Conservation (phyloP, 805 yeast species). For the Yarrowia sp. region DNA sequence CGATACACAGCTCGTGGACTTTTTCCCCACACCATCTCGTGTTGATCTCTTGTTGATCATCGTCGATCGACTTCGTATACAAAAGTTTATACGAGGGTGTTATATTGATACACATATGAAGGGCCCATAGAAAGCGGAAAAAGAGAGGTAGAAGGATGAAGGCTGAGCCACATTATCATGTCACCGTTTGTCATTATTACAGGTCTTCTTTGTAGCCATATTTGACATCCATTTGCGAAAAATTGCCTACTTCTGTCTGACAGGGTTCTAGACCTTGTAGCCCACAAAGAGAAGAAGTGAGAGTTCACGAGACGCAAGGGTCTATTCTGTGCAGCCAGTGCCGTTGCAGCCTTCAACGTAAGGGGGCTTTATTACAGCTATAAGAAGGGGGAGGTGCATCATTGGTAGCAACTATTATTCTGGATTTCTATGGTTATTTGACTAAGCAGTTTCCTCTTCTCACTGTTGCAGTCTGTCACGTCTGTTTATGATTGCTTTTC, state of each 20-base stretch:
- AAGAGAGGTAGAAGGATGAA: too few relatives aligned
- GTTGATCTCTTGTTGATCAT: slow-evolving; percentile 14
- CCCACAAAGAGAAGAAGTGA: background rate
- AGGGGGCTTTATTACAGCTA: slow-evolving; percentile 1
- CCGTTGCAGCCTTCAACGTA: slow-evolving; percentile 10
- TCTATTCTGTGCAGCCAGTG: slow-evolving; percentile 19
- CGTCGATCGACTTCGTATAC: slow-evolving; percentile 22
- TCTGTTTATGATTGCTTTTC: background rate
- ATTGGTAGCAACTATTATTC: too few relatives aligned
- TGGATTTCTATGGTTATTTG: too few relatives aligned
- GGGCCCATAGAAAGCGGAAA: background rate
- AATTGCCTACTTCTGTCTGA: background rate
- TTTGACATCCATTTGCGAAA: too few relatives aligned
- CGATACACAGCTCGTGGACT: background rate
- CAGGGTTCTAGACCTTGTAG: background rate
- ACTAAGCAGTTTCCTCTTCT: too few relatives aligned
- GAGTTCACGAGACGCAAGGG: slow-evolving; percentile 19
- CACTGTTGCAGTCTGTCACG: too few relatives aligned
- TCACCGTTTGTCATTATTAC: too few relatives aligned
- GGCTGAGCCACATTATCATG: too few relatives aligned
- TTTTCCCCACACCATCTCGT: slow-evolving; percentile 7
- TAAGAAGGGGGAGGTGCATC: too few relatives aligned
- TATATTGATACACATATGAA: too few relatives aligned
- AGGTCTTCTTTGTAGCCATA: too few relatives aligned
- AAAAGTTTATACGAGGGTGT: background rate